These are phyloP conservation scores for Cladorrhinum sp. DNA, from an alignment of 2,329 filamentous ascomycete genomes.

Conservation along the genomic window DNA sequence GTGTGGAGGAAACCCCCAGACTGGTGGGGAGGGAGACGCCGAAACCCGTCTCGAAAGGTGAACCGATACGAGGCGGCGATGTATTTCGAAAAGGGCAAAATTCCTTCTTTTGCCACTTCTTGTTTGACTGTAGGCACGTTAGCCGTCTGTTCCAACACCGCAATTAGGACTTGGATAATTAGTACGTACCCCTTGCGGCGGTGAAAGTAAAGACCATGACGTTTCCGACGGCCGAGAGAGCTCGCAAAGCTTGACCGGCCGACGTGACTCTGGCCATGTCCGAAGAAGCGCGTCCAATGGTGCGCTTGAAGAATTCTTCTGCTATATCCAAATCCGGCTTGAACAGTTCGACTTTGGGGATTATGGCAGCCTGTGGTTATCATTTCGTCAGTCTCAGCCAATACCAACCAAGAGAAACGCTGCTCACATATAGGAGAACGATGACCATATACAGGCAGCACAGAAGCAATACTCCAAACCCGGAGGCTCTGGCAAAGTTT, in stretches of 20 bases:
- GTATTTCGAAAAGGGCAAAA: constrained; percentile 17
- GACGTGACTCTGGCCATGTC: background rate
- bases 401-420: background rate
- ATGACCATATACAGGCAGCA: constrained; percentile 13
- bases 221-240: constrained; percentile 21
- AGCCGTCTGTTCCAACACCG: background rate
- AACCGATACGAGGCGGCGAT: constrained; percentile 20
- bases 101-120: constrained; percentile 21
- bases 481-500: constrained; percentile 17
- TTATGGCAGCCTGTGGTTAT: constrained; percentile 16
- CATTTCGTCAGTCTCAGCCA: background rate
- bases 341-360: constrained; percentile 17
- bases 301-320: constrained; percentile 19
- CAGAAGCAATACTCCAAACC: constrained; percentile 4
- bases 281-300: constrained; percentile 11
- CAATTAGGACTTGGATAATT: too few relatives aligned
- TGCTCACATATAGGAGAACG: constrained; percentile 17
- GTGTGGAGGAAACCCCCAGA: constrained; percentile 9
- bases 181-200: constrained; percentile 7
- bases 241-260: constrained; percentile 13
- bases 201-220: constrained; percentile 24
- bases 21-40: constrained; percentile 12
- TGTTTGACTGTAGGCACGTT: constrained; percentile 15
- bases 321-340: constrained; percentile 13
- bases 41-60: constrained; percentile 17